Evolutionary conservation across 2,329 filamentous ascomycete species (phyloP), one percentile per base, ranked within the genome.

Genomic region (Arachnopeziza araneosa): DNA sequence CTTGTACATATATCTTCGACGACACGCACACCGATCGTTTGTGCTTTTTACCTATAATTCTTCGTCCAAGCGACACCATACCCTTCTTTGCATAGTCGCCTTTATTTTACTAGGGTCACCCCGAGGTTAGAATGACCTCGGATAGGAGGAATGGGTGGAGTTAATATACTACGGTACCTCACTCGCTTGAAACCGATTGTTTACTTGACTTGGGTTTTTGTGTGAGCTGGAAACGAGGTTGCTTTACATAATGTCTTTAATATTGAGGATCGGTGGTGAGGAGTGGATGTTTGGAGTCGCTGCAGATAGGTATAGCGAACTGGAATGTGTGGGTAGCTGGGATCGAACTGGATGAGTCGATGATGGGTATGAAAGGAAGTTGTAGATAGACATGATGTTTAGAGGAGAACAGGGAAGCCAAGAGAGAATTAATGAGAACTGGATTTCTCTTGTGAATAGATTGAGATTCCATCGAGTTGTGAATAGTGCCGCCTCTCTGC

Each of bases 121-220:
- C 17, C 36, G 36, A 19, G 36, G 36, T 44, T 44, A 44, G 36
- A 44, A 44, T 44, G 36, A 44, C 36, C 36, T 19, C 12, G 17
- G 36, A 44, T 7, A 19, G 36, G 17, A 44, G 36, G 17, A 44
- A 17, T 44, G 36, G 36, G 17, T 44, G 62, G 59, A 59, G 62
- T 61, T 64, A 59, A 60, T 57, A 64, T 52, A 60, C 58, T 61
- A 60, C 57, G 62, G 62, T 64, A 64, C 62, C 62, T 61, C 62
- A 61, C 54, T 64, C 62, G 62, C 62, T 64, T 61, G 56, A 36
- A 48, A 59, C 19, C n/a, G 52, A 54, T 58, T 58, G 48, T 50
- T 17, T 51, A n/a, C 26, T 49, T 24, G 58, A 52, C 44, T 23
- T 17, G 52, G 50, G 50, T 49, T 12, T 48, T 24, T 14, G 23